Conservation (phyloP, 495 filamentous ascomycete genomes). For the Penicillium fimorum region DNA sequence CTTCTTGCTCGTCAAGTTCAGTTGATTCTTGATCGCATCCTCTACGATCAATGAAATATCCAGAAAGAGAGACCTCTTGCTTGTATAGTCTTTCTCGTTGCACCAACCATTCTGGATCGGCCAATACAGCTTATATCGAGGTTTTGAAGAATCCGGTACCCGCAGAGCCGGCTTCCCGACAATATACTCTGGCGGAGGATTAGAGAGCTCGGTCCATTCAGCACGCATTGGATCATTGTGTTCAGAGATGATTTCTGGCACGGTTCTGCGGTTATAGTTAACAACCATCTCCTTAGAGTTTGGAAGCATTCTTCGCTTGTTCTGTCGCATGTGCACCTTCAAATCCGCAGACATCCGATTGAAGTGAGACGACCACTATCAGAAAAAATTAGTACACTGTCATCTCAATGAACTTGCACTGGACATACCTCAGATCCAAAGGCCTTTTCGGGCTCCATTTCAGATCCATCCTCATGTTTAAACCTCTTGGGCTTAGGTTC, state of each 20-base stretch:
- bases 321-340: slow-evolving; percentile 83
- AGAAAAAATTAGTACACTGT: slow-evolving; percentile 17
- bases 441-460: slow-evolving; percentile 65
- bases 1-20: slow-evolving; percentile 71
- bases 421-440: slow-evolving; percentile 79
- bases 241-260: slow-evolving; percentile 80
- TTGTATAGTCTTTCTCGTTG: slow-evolving; percentile 85
- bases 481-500: slow-evolving; percentile 87
- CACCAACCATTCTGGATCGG: slow-evolving; percentile 82
- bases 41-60: slow-evolving; percentile 87
- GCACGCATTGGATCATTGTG: slow-evolving; percentile 92
- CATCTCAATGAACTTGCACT: neutral
- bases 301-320: slow-evolving; percentile 88
- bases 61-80: slow-evolving; percentile 70
- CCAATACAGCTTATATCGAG: slow-evolving; percentile 88
- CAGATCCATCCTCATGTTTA: slow-evolving; percentile 63
- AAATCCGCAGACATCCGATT: slow-evolving; percentile 78
- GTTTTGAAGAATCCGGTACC: slow-evolving; percentile 84
- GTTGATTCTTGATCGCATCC: slow-evolving; percentile 76
- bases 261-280: slow-evolving; percentile 82
- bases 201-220: slow-evolving; percentile 90
- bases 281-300: slow-evolving; percentile 93
- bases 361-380: slow-evolving; percentile 71
- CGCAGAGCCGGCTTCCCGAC: slow-evolving; percentile 79
- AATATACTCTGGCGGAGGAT: slow-evolving; percentile 66